Percentiles rank a stretch among this genome's conserved stretches.
Evolutionary conservation across 148 eudicot genomes (phyloP).

Genomic region (Selenicereus undatus): DNA sequence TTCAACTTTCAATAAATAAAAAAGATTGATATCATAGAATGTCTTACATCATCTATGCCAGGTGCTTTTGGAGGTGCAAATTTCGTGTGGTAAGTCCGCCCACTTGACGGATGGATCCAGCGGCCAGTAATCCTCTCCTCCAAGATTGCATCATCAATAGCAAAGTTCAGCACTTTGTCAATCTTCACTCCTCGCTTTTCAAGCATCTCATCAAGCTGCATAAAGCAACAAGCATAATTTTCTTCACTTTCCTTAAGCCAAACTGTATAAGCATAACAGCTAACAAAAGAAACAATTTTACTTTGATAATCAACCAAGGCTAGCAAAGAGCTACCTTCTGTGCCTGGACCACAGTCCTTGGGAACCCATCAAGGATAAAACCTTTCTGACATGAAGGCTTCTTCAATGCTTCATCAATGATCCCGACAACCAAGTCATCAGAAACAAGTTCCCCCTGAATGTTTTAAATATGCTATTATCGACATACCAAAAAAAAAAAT

Average conservation of each 20-base stretch:
- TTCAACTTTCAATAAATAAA: neutral
- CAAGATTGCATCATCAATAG: slow-evolving; percentile 86
- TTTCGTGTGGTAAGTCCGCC: slow-evolving; percentile 89
- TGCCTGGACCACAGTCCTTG: slow-evolving; percentile 91
- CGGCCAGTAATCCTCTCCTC: slow-evolving; percentile 98
- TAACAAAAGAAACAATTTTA: neutral
- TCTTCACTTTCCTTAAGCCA: neutral
- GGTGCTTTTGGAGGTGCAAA: slow-evolving; percentile 90
- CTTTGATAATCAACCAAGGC: neutral
- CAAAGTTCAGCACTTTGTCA: slow-evolving; percentile 90
- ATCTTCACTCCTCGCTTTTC: slow-evolving; percentile 70
- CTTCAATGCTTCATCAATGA: slow-evolving; percentile 88
- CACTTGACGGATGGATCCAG: slow-evolving; percentile 91
- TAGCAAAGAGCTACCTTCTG: slow-evolving; percentile 45
- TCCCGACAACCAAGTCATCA: slow-evolving; percentile 91
- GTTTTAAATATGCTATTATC: neutral
- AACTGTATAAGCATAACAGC: neutral
- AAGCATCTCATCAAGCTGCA: slow-evolving; percentile 96
- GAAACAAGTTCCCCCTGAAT: slow-evolving; percentile 82
- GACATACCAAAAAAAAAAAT: neutral
- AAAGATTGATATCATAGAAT: neutral
- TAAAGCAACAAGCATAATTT: neutral
- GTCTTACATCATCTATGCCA: slow-evolving; percentile 83
- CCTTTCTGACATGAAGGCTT: slow-evolving; percentile 95
- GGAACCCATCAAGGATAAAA: slow-evolving; percentile 96